Percentiles rank a stretch among this genome's conserved stretches.
phyloP scores from a whole-genome alignment of 768 basidiomycete genomes.

The Mycena venus region DNA sequence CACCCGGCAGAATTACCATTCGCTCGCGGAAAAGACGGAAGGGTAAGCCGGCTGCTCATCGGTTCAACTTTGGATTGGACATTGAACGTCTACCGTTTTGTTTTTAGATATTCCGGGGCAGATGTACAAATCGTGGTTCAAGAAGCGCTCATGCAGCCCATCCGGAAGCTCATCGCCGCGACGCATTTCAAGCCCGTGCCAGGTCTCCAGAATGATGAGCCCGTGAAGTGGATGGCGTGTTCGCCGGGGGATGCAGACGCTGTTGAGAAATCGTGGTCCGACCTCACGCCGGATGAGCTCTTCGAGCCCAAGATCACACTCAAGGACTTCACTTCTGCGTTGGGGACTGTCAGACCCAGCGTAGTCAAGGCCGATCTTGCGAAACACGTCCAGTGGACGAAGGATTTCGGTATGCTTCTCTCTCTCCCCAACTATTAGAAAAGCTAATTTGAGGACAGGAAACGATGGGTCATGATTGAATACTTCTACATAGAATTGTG shows the following conservation, averaged over 20 bases:
- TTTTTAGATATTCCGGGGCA: conserved; percentile 71
- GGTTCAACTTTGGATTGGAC: no score
- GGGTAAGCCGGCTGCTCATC: conserved; percentile 57
- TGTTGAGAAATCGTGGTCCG: conserved; percentile 78
- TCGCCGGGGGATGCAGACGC: conserved; percentile 80
- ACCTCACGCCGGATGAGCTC: conserved; percentile 76
- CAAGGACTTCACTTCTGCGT: conserved; percentile 72
- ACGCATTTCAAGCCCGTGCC: conserved; percentile 84
- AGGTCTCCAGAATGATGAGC: conserved; percentile 34
- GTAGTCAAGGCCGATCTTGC: conserved; percentile 78
- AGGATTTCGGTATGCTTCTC: conserved; percentile 64
- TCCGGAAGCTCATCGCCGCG: conserved; percentile 84
- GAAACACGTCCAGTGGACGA: conserved; percentile 72
- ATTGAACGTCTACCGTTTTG: not conserved
- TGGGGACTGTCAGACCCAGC: conserved; percentile 76
- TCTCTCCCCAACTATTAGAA: not conserved
- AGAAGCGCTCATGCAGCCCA: conserved; percentile 88
- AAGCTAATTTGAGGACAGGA: not conserved
- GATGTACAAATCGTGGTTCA: conserved; percentile 85
- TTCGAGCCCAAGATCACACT: conserved; percentile 75
- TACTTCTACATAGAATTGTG: not conserved
- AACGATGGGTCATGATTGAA: conserved; percentile 19
- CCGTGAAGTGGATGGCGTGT: conserved; percentile 78
- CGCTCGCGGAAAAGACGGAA: conserved; percentile 76
- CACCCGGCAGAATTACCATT: conserved; percentile 69